Evolutionary conservation across 1,284 basidiomycete species (phyloP).

Genomic region (Marasmius fiardii): DNA sequence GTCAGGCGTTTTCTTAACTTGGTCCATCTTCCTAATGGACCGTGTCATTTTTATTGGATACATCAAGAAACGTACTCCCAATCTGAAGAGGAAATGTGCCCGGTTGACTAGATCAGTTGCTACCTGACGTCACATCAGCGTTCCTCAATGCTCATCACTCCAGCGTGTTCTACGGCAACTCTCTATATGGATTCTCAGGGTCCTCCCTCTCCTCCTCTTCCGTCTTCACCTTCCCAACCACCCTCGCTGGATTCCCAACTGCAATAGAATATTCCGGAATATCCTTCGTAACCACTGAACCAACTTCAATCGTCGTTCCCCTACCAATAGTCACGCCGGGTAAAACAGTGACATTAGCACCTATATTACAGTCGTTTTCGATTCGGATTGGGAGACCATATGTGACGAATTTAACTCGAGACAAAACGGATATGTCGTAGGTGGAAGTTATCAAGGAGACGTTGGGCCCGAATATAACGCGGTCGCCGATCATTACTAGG

Average conservation of each 20-base stretch:
- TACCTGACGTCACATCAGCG: no score
- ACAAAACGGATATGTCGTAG: constrained; percentile 12
- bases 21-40: no score
- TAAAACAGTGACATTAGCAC: constrained; percentile 15
- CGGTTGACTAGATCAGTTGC: no score
- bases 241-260: constrained; percentile 13
- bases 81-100: no score
- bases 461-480: constrained; percentile 18
- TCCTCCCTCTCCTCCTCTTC: background rate
- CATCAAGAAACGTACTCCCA: no score
- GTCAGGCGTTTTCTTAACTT: no score
- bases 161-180: no score
- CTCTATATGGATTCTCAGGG: background rate
- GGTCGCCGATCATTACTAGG: constrained; percentile 16
- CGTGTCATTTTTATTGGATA: no score
- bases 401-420: constrained; percentile 10
- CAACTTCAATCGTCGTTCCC: constrained; percentile 20
- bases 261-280: constrained; percentile 10
- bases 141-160: no score
- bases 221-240: constrained; percentile 5
- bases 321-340: constrained; percentile 20
- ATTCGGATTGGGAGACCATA: constrained; percentile 15
- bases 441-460: constrained; percentile 15
- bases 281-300: constrained; percentile 19
- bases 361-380: constrained; percentile 22